Base-by-base conservation (phyloP, 805 yeast genomes). In the Candida gorgasii region DNA sequence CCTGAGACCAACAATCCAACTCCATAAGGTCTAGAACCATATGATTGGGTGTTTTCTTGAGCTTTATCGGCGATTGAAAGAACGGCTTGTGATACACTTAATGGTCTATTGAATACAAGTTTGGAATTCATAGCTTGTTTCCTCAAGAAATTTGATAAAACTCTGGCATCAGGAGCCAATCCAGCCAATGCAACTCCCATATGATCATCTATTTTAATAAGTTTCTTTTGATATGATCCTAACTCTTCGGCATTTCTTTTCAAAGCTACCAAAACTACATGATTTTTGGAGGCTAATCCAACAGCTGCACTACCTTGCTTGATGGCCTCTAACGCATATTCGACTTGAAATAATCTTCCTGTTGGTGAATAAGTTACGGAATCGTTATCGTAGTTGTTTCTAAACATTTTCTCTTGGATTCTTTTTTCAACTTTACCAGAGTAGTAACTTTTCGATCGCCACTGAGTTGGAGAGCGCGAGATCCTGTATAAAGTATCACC, bases 301-400 rank as follows among this genome's bases (percentile, higher is more conserved):
- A 90, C 97, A 3, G 97, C 92, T 3, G 97, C 98, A 50, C 95
- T 84, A 28, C 99, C 99, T 71, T 92, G 98, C 63, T 93, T 93
- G 65, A 93, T 93, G 9, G 99, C 98, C 56, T 89, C 96, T 40
- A 88, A 71, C 2, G 96, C 96, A 55, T 87, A 87, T 61, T 89
- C 96, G 16, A 68, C 86, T 67, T 88, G 96, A 69, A 89, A 89
- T 46, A 89, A 79, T 54, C 96, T 79, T 4, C 96, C 96, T 4
- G 96, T 89, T 43, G 96, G 96, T 24, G 98, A 92, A 70, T 88
- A 93, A 11, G 99, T 93, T 45, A 93, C 96, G 36, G 98, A 84
- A 66, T 93, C 99, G 76, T 95, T 95, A 66, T 93, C 99, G 77
- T 93, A 93, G 58, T 95, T 93, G 71, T 93, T 93, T 78, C 99